Evolutionary conservation across 805 yeast species (phyloP).

Genomic region (Metschnikowia borealis): DNA sequence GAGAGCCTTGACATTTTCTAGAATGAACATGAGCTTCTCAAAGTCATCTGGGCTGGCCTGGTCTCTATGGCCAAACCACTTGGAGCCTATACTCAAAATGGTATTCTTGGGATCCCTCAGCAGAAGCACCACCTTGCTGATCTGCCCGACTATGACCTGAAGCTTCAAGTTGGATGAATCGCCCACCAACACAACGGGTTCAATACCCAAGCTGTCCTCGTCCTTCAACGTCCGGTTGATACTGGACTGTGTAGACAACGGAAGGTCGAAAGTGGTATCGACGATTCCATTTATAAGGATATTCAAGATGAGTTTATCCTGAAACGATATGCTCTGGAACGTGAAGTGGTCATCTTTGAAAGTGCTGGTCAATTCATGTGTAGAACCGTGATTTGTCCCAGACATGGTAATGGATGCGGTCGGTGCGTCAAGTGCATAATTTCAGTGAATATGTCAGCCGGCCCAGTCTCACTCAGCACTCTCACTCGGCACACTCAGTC

Average conservation of each 20-base stretch:
- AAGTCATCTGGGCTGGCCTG: conserved; percentile 35
- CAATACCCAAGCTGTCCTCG: conserved; percentile 30
- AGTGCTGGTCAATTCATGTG: conserved; percentile 4
- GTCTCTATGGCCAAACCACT: conserved; percentile 42
- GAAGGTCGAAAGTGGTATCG: conserved; percentile 48
- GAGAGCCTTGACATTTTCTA: conserved; percentile 23
- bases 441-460: neutral
- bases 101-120: conserved; percentile 34
- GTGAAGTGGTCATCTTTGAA: conserved; percentile 7
- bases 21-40: conserved; percentile 41
- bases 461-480: too few relatives aligned
- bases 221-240: conserved; percentile 14
- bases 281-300: conserved; percentile 42
- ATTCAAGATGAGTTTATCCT: conserved; percentile 37
- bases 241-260: conserved; percentile 19
- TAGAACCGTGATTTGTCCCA: neutral
- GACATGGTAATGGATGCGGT: neutral
- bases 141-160: conserved; percentile 46
- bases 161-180: conserved; percentile 44
- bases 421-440: conserved; percentile 1
- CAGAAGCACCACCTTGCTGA: conserved; percentile 39
- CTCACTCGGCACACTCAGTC: too few relatives aligned
- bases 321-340: conserved; percentile 30
- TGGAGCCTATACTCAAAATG: conserved; percentile 43
- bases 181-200: conserved; percentile 46